phyloP scores from a whole-genome alignment of 1,284 basidiomycete species.

The Melampsora americana region DNA sequence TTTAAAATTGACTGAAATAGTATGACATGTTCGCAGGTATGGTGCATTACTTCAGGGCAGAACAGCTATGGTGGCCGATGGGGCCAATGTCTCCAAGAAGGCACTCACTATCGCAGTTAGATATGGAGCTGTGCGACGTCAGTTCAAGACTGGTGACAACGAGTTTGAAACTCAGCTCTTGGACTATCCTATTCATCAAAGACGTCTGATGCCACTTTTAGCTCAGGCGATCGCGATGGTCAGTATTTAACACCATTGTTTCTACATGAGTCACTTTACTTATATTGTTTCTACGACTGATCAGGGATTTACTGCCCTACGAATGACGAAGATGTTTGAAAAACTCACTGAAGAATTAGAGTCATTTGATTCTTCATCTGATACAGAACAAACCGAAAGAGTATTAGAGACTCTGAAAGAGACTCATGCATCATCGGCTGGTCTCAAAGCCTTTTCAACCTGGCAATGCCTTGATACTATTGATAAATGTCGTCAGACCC shows the following conservation, averaged over 20 bases:
- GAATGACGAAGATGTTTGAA: slow-evolving; percentile 53
- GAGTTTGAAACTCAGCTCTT: slow-evolving; percentile 60
- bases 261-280: background rate
- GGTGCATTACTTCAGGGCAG: slow-evolving; percentile 61
- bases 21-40: slow-evolving; percentile 48
- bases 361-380: slow-evolving; percentile 57
- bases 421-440: slow-evolving; percentile 62
- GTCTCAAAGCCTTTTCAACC: slow-evolving; percentile 63
- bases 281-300: slow-evolving; percentile 43
- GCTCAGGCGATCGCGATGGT: slow-evolving; percentile 62
- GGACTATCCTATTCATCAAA: slow-evolving; percentile 63
- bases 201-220: slow-evolving; percentile 61
- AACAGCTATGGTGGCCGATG: slow-evolving; percentile 59
- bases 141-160: slow-evolving; percentile 59
- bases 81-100: slow-evolving; percentile 46
- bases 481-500: slow-evolving; percentile 61
- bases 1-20: background rate
- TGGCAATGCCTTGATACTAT: slow-evolving; percentile 62
- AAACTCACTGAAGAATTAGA: slow-evolving; percentile 59
- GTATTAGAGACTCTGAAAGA: slow-evolving; percentile 61
- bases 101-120: slow-evolving; percentile 61
- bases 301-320: slow-evolving; percentile 23
- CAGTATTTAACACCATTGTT: slow-evolving; percentile 54
- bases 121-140: slow-evolving; percentile 61
- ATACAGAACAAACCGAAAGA: slow-evolving; percentile 53